Evolutionary conservation across 495 filamentous ascomycete species (phyloP).

Genomic region (Sordaria brevicollis): DNA sequence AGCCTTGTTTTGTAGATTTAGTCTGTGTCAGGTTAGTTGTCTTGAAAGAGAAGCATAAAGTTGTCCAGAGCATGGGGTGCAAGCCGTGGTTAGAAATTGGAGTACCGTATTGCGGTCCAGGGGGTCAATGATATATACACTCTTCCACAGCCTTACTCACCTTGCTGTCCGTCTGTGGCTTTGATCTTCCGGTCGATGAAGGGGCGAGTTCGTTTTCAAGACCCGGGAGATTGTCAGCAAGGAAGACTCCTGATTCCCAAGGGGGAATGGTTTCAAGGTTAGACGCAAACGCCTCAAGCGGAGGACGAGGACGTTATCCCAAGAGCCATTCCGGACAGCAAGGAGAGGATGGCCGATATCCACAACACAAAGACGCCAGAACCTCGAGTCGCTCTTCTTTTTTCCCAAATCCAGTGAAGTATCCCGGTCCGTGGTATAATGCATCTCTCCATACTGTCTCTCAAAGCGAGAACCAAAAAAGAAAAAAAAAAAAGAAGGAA

Average conservation of each 20-base stretch:
- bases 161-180: slow-evolving; percentile 36
- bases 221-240: slow-evolving; percentile 4
- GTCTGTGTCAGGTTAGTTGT: slow-evolving; percentile 18
- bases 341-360: slow-evolving; percentile 10
- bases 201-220: slow-evolving; percentile 4
- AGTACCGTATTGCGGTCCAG: slow-evolving; percentile 20
- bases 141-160: slow-evolving; percentile 32
- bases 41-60: slow-evolving; percentile 1
- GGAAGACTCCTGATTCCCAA: slow-evolving; percentile 2
- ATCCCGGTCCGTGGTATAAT: slow-evolving; percentile 17
- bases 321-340: slow-evolving; percentile 21
- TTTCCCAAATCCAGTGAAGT: slow-evolving; percentile 10
- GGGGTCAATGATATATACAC: slow-evolving; percentile 36
- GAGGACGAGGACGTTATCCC: slow-evolving; percentile 2
- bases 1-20: background rate
- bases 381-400: slow-evolving; percentile 4
- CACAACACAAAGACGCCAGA: slow-evolving; percentile 5
- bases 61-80: background rate
- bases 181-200: slow-evolving; percentile 19
- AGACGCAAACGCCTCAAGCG: slow-evolving; percentile 1
- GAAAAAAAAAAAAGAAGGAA: slow-evolving; percentile 16
- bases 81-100: slow-evolving; percentile 8
- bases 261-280: background rate
- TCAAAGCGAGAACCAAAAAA: slow-evolving; percentile 15
- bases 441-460: slow-evolving; percentile 9